These are phyloP conservation scores for Gardenia jasminoides DNA, from an alignment of 257 asterid genomes.

Conservation along the genomic window DNA sequence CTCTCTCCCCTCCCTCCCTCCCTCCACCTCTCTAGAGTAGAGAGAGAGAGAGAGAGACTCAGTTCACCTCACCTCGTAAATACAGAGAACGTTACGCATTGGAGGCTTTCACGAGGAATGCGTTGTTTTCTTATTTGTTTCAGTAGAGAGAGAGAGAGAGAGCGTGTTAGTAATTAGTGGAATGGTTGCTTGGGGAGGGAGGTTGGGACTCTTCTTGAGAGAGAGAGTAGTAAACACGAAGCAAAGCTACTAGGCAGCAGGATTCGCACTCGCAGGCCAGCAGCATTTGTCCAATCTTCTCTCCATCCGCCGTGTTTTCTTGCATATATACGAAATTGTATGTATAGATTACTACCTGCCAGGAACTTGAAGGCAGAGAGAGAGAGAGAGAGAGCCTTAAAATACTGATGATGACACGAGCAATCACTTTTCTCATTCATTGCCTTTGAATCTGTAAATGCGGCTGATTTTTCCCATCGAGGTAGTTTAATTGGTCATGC, in stretches of 20 bases:
- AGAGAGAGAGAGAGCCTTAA: background rate
- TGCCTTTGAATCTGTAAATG: conserved; percentile 21
- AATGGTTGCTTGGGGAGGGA: background rate
- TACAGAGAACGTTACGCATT: conserved; percentile 31
- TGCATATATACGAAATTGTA: background rate
- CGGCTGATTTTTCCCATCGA: background rate
- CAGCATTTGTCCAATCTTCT: too few relatives aligned
- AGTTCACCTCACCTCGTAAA: conserved; percentile 11
- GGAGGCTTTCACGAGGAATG: conserved; percentile 55
- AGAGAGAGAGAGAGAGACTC: conserved; percentile 9
- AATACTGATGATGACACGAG: too few relatives aligned
- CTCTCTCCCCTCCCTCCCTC: background rate
- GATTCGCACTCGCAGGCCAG: too few relatives aligned
- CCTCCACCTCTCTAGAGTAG: conserved; percentile 2
- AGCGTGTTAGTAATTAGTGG: background rate
- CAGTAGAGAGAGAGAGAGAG: conserved; percentile 25
- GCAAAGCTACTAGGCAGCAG: conserved; percentile 25
- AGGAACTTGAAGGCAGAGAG: conserved; percentile 10
- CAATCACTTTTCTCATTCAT: conserved; percentile 17
- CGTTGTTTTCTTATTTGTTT: conserved; percentile 25
- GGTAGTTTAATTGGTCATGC: conserved; percentile 11
- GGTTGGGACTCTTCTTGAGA: conserved; percentile 8
- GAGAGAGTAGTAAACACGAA: conserved; percentile 38
- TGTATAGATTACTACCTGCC: conserved; percentile 1
- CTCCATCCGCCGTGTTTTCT: conserved; percentile 12